These are phyloP conservation scores for Globisporangium paddicum DNA, from an alignment of 352 stramenopile genomes.

Conservation along the genomic window DNA sequence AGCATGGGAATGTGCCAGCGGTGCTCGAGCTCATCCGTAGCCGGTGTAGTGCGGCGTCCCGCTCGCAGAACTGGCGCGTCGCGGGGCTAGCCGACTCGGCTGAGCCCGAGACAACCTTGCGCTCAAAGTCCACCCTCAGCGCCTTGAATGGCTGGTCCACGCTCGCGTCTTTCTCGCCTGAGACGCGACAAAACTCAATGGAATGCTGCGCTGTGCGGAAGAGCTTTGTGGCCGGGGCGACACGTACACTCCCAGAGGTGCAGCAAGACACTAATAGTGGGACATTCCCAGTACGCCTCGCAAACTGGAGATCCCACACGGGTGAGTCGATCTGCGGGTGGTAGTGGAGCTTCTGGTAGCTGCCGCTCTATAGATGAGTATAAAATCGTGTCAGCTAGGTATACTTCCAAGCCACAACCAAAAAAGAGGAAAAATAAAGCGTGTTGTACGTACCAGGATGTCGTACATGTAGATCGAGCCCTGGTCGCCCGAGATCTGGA, in stretches of 20 bases:
- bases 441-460: constrained; percentile 26
- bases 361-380: constrained; percentile 29
- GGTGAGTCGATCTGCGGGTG: constrained; percentile 83
- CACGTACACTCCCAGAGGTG: constrained; percentile 58
- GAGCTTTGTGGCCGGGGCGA: constrained; percentile 58
- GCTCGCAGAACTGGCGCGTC: constrained; percentile 66
- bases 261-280: constrained; percentile 65
- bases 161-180: constrained; percentile 42
- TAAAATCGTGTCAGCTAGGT: no score
- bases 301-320: constrained; percentile 78
- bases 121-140: constrained; percentile 45
- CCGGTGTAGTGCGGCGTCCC: constrained; percentile 72
- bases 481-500: constrained; percentile 81
- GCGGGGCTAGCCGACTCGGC: constrained; percentile 34
- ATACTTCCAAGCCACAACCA: no score
- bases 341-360: constrained; percentile 76
- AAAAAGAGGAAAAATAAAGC: no score
- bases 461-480: constrained; percentile 77
- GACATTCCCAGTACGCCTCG: constrained; percentile 24
- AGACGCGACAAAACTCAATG: constrained; percentile 64
- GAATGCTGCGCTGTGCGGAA: constrained; percentile 60
- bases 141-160: constrained; percentile 57
- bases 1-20: constrained; percentile 45
- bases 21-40: constrained; percentile 45
- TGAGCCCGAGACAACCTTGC: constrained; percentile 33